phyloP scores from a whole-genome alignment of 2,329 filamentous ascomycete genomes.

The Aspergillus fumigatus region DNA sequence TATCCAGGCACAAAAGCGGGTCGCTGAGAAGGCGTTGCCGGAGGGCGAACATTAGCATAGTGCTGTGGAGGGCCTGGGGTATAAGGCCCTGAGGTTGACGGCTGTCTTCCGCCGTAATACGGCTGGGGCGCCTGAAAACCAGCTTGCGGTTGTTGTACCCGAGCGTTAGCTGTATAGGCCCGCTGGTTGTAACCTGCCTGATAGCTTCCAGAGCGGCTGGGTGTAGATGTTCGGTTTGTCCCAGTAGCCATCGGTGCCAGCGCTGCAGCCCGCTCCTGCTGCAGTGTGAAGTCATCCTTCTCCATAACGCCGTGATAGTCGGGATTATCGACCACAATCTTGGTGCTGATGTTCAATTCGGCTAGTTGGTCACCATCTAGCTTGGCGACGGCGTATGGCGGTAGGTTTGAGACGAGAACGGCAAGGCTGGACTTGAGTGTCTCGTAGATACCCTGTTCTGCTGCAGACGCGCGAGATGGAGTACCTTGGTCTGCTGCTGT shows the following conservation, averaged over 20 bases:
- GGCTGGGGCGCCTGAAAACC: slow-evolving; percentile 28
- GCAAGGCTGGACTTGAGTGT: slow-evolving; percentile 70
- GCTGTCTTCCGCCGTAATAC: slow-evolving; percentile 28
- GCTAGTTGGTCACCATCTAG: slow-evolving; percentile 81
- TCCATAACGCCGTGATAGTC: slow-evolving; percentile 78
- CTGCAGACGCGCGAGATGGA: slow-evolving; percentile 50
- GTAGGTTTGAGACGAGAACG: slow-evolving; percentile 68
- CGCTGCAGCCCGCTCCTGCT: slow-evolving; percentile 39
- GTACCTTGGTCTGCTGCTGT: slow-evolving; percentile 31
- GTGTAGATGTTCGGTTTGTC: slow-evolving; percentile 31
- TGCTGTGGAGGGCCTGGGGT: slow-evolving; percentile 27
- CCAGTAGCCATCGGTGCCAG: slow-evolving; percentile 27
- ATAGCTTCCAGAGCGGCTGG: slow-evolving; percentile 28
- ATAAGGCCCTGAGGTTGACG: slow-evolving; percentile 28
- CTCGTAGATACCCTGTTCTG: slow-evolving; percentile 61
- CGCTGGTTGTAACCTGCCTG: slow-evolving; percentile 34
- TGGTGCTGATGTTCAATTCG: slow-evolving; percentile 75
- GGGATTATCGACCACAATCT: slow-evolving; percentile 66
- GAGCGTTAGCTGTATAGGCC: slow-evolving; percentile 26
- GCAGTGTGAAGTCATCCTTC: slow-evolving; percentile 65
- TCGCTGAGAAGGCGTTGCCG: slow-evolving; percentile 34
- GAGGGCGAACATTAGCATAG: slow-evolving; percentile 28
- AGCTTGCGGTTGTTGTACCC: slow-evolving; percentile 21
- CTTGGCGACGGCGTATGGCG: slow-evolving; percentile 81
- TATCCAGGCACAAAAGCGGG: slow-evolving; percentile 34